Evolutionary conservation across 2,329 filamentous ascomycete species (phyloP), one percentile per base, ranked within the genome.

Genomic region (Cephalotrichum gorgonifer): DNA sequence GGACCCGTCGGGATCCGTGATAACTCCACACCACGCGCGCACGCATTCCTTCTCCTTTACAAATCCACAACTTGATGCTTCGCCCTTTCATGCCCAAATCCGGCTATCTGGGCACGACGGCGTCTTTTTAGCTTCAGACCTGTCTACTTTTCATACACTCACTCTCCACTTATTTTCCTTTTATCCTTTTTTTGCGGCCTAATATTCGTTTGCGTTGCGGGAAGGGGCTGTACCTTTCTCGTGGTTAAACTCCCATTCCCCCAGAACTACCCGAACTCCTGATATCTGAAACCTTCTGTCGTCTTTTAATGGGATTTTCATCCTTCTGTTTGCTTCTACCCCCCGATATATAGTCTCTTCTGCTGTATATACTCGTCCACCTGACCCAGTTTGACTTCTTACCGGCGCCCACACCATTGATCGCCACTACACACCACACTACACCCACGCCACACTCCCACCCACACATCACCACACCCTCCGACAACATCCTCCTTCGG

Each of bases 131-230:
- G n/a, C 35, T 20, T 20, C n/a, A 30, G 17, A 35, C 28, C 22
- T 26, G 22, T 14, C 14, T 12, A 12, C 22, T 38, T 33, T 23
- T 20, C 6, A 23, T 7, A 39, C 35, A 20, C 46, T 30, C 26
- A 31, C 39, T 42, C 27, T 25, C 46, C 39, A 39, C 38, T 43
- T 31, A 28, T 48, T 48, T 42, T 48, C 30, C 38, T 43, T 46
- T 46, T 38, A 17, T n/a, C 11, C 15, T 23, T 27, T 25, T 17
- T 43, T 25, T 28, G 15, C 3, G 15, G n/a, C 17, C 39, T 39
- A 15, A n/a, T 43, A 31, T n/a, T 28, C 33, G 45, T 25, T 35
- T 26, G 6, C 25, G 38, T 15, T 50, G 26, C 22, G 39, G 25
- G n/a, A 38, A n/a, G n/a, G n/a, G n/a, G n/a, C n/a, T n/a, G n/a